These are phyloP conservation scores for Paecilomyces formosus DNA, from an alignment of 2,329 filamentous ascomycete genomes.

Conservation along the genomic window DNA sequence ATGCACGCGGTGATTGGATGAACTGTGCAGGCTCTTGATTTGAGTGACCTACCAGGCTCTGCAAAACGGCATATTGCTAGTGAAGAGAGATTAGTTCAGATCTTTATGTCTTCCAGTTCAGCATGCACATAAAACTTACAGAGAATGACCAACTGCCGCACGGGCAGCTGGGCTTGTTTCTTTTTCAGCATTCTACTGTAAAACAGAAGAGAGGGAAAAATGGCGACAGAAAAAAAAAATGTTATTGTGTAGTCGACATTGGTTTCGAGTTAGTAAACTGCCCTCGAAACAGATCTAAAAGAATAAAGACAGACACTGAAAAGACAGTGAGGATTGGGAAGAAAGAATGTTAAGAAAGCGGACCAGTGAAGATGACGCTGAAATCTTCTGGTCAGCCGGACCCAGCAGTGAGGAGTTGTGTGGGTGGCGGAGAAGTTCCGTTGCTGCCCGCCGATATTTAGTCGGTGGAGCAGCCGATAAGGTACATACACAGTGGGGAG, in stretches of 20 bases:
- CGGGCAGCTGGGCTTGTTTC: conserved; percentile 57
- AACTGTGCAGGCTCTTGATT: conserved; percentile 5
- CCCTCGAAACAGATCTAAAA: not conserved
- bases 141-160: conserved; percentile 69
- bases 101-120: conserved; percentile 12
- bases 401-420: not conserved
- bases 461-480: too few species aligned
- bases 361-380: too few species aligned
- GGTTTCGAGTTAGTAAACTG: not conserved
- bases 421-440: not conserved
- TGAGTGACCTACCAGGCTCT: conserved; percentile 54
- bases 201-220: not conserved
- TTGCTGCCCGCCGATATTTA: too few species aligned
- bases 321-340: not conserved
- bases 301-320: not conserved
- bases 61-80: conserved; percentile 70
- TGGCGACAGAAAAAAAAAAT: not conserved
- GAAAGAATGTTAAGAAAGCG: too few species aligned
- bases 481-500: too few species aligned
- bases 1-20: not conserved
- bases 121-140: conserved; percentile 43
- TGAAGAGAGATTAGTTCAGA: conserved; percentile 9
- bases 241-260: not conserved
- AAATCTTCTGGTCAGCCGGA: too few species aligned
- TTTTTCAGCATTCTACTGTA: conserved; percentile 10